Evolutionary conservation across 345 rosid species (phyloP), one percentile per base, ranked within the genome.

Genomic region (Lepidium africanum): DNA sequence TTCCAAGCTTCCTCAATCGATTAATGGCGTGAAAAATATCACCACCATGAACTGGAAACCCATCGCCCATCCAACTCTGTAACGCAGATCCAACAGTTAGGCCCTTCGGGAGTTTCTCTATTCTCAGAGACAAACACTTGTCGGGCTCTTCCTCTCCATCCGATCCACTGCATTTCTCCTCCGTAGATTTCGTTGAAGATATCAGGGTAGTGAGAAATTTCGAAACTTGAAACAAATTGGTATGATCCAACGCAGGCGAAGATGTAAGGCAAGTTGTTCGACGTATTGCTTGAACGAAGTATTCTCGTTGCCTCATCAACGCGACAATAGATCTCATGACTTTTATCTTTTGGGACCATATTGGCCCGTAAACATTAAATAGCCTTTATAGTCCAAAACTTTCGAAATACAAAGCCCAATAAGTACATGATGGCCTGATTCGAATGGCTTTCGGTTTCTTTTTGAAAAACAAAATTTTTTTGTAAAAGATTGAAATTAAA

Each of bases 31-130:
- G 97, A 65, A 81, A 87, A 48, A 85, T 78, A 58, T 90, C 95
- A 30, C 90, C 95, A 45, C 87, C 77, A 48, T 90, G 97, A 76
- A 87, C 71, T 45, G 97, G 86, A 33, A 79, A 80, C 13, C 97
- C 97, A 50, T 87, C 92, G 2, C 87, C 81, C 95, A 90, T 90
- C 95, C 97, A 90, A 47, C 87, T 82, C 72, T 84, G 97, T 62
- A 88, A 83, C n/a, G 92, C 87, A 39, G 71, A 78, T 36, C 95
- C 89, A 75, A 83, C 85, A 6, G 90, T 69, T 71, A 85, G 85
- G 19, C 86, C 84, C 53, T 70, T 82, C 0, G 70, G 76, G 16
- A 91, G 87, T 69, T 81, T 83, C 86, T 91, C 95, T 51, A 94
- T 88, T 77, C 92, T 84, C 50, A 74, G 65, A 59, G 90, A 91